Conservation (phyloP, 257 asterid species). For the Paraleonurus japonicus region DNA sequence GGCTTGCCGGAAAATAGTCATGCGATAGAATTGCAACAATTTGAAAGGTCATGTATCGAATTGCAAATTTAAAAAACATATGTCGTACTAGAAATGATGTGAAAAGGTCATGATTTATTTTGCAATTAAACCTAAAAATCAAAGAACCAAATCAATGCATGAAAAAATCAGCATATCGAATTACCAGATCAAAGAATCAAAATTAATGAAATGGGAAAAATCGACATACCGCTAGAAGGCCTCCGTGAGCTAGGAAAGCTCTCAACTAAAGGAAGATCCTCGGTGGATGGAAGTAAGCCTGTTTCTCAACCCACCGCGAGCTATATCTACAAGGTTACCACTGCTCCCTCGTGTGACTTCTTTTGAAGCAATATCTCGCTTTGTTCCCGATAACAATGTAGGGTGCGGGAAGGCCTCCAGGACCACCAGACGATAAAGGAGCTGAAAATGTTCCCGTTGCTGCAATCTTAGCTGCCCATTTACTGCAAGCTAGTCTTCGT, state of each 20-base stretch:
- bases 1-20: too few relatives aligned
- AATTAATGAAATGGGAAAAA: not conserved
- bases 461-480: not conserved
- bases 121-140: too few relatives aligned
- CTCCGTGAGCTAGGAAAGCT: not conserved
- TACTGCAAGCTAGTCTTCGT: not conserved
- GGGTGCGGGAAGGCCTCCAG: not conserved
- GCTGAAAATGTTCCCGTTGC: not conserved
- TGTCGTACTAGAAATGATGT: too few relatives aligned
- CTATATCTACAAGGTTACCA: not conserved
- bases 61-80: too few relatives aligned
- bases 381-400: not conserved
- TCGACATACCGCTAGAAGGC: not conserved
- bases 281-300: not conserved
- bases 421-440: not conserved
- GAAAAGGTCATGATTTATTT: too few relatives aligned
- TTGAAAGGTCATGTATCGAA: too few relatives aligned
- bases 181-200: not conserved
- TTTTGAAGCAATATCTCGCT: not conserved
- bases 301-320: not conserved
- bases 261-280: not conserved
- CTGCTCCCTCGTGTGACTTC: not conserved
- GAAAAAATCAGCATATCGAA: too few relatives aligned
- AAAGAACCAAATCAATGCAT: too few relatives aligned
- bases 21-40: too few relatives aligned